These are phyloP conservation scores for Dissophora globulifera DNA, from an alignment of 192 early-diverging fungal species.

Conservation along the genomic window DNA sequence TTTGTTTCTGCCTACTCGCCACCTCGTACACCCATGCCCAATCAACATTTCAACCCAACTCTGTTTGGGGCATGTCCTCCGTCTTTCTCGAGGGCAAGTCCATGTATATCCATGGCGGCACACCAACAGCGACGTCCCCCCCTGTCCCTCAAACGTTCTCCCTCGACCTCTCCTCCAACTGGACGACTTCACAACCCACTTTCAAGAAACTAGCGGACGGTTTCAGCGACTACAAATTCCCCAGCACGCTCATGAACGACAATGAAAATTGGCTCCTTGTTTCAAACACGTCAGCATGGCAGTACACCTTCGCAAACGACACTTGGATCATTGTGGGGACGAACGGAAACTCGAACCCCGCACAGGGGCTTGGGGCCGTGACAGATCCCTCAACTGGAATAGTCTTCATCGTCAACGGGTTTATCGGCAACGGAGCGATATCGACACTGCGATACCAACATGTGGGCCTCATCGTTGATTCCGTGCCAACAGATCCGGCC, in stretches of 20 bases:
- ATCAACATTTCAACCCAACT: too few species aligned
- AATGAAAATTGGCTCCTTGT: conserved; percentile 1
- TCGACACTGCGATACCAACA: too few species aligned
- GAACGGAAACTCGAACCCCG: background rate
- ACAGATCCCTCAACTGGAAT: background rate
- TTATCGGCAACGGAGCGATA: too few species aligned
- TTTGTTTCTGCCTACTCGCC: too few species aligned
- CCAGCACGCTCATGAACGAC: background rate
- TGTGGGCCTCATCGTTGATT: too few species aligned
- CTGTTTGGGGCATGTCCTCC: too few species aligned
- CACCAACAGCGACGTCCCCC: too few species aligned
- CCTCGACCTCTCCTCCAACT: conserved; percentile 1
- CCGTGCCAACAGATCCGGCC: too few species aligned
- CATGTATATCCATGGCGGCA: background rate
- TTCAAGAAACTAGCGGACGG: background rate
- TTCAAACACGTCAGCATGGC: background rate
- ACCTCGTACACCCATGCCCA: too few species aligned
- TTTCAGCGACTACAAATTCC: background rate
- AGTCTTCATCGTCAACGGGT: conserved; percentile 6
- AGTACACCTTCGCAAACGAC: background rate
- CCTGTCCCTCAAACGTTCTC: background rate
- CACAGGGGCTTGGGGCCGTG: background rate
- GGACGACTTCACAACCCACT: background rate
- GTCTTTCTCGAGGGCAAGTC: background rate
- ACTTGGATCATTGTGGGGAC: background rate